These are phyloP conservation scores for Sclerotinia subarctica DNA, from an alignment of 2,329 filamentous ascomycete genomes.

Conservation along the genomic window DNA sequence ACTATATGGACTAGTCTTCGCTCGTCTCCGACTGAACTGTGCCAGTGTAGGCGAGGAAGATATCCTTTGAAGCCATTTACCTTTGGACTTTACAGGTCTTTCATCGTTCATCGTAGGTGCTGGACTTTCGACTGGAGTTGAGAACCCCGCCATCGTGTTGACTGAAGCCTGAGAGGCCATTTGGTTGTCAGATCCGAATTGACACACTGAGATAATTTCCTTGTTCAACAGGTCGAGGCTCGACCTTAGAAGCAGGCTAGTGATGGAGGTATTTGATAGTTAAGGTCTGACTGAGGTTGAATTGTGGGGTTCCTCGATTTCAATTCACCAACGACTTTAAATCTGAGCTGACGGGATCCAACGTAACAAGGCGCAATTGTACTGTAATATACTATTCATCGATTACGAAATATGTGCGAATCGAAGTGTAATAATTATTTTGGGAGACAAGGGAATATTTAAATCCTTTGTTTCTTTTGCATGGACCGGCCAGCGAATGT, in stretches of 20 bases:
- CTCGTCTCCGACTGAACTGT: conserved; percentile 34
- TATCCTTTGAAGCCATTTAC: conserved; percentile 37
- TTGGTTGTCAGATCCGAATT: neutral
- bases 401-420: neutral
- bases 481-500: neutral
- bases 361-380: neutral
- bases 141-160: neutral
- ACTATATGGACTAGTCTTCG: conserved; percentile 36
- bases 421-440: conserved; percentile 7
- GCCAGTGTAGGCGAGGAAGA: conserved; percentile 39
- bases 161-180: neutral
- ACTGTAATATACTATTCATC: neutral
- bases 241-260: neutral
- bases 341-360: neutral
- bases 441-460: neutral
- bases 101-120: neutral
- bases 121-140: conserved; percentile 2
- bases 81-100: conserved; percentile 34
- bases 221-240: neutral
- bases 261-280: conserved; percentile 1
- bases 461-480: conserved; percentile 4
- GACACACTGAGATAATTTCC: neutral
- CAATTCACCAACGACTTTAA: conserved; percentile 10
- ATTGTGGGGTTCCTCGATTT: neutral
- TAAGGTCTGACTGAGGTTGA: neutral